Conservation (phyloP, 345 rosid genomes). For the Syzygium aromaticum region DNA sequence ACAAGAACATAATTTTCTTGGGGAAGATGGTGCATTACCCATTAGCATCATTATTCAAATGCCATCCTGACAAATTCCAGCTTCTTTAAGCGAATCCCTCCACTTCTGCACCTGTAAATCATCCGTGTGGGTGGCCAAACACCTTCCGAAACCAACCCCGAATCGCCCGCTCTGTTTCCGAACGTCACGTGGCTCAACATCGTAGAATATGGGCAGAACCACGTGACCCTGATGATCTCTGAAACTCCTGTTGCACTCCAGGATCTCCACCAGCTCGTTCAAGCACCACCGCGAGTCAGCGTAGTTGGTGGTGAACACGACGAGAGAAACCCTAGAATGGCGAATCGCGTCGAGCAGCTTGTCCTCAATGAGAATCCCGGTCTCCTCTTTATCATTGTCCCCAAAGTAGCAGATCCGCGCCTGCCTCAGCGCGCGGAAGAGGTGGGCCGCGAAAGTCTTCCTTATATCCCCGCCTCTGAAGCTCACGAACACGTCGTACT, state of each 20-base stretch:
- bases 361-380: not conserved
- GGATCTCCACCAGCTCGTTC: not conserved
- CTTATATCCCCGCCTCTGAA: not conserved
- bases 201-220: not conserved
- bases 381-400: not conserved
- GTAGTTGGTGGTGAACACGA: slow-evolving; percentile 2
- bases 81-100: not conserved
- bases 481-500: not conserved
- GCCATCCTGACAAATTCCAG: not conserved
- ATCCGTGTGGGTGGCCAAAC: not conserved
- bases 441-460: not conserved
- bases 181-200: not conserved
- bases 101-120: not conserved
- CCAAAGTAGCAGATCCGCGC: not conserved
- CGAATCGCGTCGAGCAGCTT: not conserved
- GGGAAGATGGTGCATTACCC: not conserved
- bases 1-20: not conserved
- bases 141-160: not conserved
- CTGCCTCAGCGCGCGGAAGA: not conserved
- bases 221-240: not conserved
- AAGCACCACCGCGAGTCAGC: slow-evolving; percentile 5
- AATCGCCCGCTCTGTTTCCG: not conserved
- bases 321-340: not conserved
- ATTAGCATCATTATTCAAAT: not conserved
- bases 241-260: not conserved